Base-by-base conservation (phyloP, 2,329 filamentous ascomycete species). In the Rasamsonia emersonii region DNA sequence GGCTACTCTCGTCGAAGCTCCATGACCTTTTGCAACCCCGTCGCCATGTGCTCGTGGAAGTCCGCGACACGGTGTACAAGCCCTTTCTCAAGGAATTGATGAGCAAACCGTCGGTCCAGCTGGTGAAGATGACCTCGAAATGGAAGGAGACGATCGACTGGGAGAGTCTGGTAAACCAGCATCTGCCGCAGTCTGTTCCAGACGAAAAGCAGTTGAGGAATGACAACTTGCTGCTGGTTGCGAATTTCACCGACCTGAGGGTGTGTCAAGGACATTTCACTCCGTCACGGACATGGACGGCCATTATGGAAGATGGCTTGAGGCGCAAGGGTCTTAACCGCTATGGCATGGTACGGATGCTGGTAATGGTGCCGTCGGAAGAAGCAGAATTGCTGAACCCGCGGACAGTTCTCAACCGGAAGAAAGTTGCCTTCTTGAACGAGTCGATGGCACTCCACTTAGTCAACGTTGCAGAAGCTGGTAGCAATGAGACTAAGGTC, bases 31-130 rank as follows among this genome's bases (percentile, higher is more conserved):
- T 98, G 5, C 63, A 85, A 47, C 89, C 89, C 4, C 77, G 86
- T 36, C 78, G 75, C 4, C 91, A 98, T 62, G 63, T 95, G 26
- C 67, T 98, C 24, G 69, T 95, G 58, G 88, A 96, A 49, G 77
- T 79, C 3, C 73, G 83, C 19, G 54, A 59, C 2, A 58, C 65
- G 0, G 47, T 70, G 3, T 89, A 82, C 53, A 41, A 59, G 1
- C 64, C 73, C 0, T 75, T 79, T 38, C 72, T 94, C 15, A 47
- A 70, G 11, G 64, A 73, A 0, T 62, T 86, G 2, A 53, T 74
- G 5, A 61, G 61, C 2, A 65, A 68, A 32, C 58, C 64, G 4
- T 56, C 47, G 30, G 69, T 64, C 39, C 58, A 61, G 20, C 49
- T 82, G 27, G 33, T 79, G 53, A 37, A 58, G 0, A 65, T 67